Evolutionary conservation across 345 rosid species (phyloP).

Genomic region (Acer saccharum): DNA sequence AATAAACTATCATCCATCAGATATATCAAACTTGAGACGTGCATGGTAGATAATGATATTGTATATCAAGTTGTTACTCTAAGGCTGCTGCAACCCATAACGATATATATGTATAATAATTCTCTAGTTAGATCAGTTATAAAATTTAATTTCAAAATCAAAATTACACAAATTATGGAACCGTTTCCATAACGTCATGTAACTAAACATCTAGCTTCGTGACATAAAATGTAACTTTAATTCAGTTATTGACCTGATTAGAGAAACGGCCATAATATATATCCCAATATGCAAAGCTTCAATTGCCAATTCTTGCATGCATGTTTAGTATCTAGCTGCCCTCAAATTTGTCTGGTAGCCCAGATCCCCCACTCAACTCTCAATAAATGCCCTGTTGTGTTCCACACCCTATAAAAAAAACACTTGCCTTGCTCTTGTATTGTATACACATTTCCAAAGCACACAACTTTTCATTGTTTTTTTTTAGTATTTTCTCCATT

Average conservation of each 20-base stretch:
- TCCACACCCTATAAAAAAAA: constrained; percentile 26
- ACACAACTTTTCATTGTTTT: background rate
- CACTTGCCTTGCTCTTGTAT: constrained; percentile 1
- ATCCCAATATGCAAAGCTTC: constrained; percentile 4
- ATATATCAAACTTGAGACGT: too few relatives aligned
- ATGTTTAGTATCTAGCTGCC: background rate
- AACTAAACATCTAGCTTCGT: too few relatives aligned
- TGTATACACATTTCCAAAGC: constrained; percentile 6
- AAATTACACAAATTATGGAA: too few relatives aligned
- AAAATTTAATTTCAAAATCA: too few relatives aligned
- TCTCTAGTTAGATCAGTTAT: too few relatives aligned
- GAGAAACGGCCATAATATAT: too few relatives aligned
- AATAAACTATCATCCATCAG: too few relatives aligned
- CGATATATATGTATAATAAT: too few relatives aligned
- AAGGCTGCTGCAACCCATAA: background rate
- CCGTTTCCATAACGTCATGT: too few relatives aligned
- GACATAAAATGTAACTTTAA: too few relatives aligned
- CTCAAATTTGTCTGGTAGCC: constrained; percentile 9
- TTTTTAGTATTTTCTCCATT: background rate
- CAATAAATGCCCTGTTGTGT: constrained; percentile 25
- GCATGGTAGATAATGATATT: background rate
- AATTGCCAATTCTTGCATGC: constrained; percentile 13
- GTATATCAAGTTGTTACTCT: background rate
- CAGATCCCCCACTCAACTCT: background rate
- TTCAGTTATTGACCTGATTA: too few relatives aligned